Evolutionary conservation across 306 rosid genomes (phyloP), one percentile per base, ranked within the genome.

Genomic region (Alnus glutinosa): DNA sequence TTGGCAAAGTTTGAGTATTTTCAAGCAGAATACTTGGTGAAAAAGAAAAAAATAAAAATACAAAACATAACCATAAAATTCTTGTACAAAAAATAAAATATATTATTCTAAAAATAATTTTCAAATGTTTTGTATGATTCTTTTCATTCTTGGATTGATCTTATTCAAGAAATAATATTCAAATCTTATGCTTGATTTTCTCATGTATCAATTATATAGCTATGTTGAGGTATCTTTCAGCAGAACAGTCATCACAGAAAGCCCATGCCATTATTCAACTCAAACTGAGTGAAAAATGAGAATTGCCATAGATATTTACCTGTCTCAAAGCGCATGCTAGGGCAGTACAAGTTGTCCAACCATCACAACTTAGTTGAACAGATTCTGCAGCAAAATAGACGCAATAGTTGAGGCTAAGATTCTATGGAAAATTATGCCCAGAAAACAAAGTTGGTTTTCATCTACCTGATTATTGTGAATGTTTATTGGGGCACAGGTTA

Each of bases 381-480:
- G 28, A 54, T 16, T 54, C 59, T 54, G 59, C 59, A 14, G 59
- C 59, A 54, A 16, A 18, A 18, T 23, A 54, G 2, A 54, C 23
- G 19, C 9, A 54, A 54, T 54, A 54, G 59, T 54, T 5, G 9
- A 54, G 59, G 59, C 19, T 18, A 6, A 54, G 19, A 54, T 54
- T 54, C 19, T 54, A 23, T 14, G 7, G 59, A 61, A 15, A 28
- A 61, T 61, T 28, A 61, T 19, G n/a, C 37, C 64, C 51, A 15
- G 46, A 39, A 34, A 13, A 73, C 30, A 54, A 4, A 16, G 44
- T 48, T 36, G 55, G 4, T 59, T 44, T 4, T 64, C 3, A 44
- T 34, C 3, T 6, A 42, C 46, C 76, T 57, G 61, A 49, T 71
- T 54, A 81, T 32, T 19, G 69, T 75, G 36, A 75, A 36, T 74